These are phyloP conservation scores for Prunus dulcis DNA, from an alignment of 306 rosid genomes.

Conservation along the genomic window DNA sequence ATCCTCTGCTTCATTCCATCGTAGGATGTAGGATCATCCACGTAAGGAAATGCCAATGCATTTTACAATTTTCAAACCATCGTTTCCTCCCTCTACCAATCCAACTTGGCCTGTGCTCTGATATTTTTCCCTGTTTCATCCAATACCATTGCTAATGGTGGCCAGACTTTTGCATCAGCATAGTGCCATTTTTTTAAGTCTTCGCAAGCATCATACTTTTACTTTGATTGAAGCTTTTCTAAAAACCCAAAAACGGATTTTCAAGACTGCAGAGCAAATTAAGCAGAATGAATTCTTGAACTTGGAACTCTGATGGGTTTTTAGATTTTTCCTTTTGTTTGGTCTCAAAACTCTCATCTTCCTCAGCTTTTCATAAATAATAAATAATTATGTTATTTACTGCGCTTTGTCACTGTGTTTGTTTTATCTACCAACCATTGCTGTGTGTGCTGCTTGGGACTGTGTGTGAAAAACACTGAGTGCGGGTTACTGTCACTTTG, in stretches of 20 bases:
- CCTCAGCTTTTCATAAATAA: background rate
- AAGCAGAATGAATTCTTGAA: conserved; percentile 3
- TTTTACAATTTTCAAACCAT: background rate
- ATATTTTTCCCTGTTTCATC: conserved; percentile 9
- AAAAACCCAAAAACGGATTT: background rate
- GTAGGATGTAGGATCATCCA: conserved; percentile 41
- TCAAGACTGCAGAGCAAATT: background rate
- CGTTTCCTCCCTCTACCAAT: conserved; percentile 1
- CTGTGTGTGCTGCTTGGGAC: background rate
- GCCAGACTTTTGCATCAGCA: conserved; percentile 27
- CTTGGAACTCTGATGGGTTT: background rate
- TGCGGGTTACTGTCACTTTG: conserved; percentile 33
- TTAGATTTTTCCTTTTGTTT: conserved; percentile 1
- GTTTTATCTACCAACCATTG: conserved; percentile 12
- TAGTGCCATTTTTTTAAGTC: conserved; percentile 17
- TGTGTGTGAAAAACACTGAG: conserved; percentile 6
- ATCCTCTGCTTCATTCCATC: conserved; percentile 46
- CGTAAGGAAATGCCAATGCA: conserved; percentile 22
- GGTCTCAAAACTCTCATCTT: background rate
- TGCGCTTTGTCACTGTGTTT: conserved; percentile 24
- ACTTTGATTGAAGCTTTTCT: background rate
- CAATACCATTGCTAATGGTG: conserved; percentile 30
- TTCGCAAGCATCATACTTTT: conserved; percentile 30
- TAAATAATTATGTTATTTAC: conserved; percentile 4
- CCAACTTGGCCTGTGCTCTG: conserved; percentile 2